A percentile compares a stretch with the other conserved stretches of the same genome.
phyloP scores from a whole-genome alignment of 2,329 filamentous ascomycete species.

The Paraconiothyrium sp. region DNA sequence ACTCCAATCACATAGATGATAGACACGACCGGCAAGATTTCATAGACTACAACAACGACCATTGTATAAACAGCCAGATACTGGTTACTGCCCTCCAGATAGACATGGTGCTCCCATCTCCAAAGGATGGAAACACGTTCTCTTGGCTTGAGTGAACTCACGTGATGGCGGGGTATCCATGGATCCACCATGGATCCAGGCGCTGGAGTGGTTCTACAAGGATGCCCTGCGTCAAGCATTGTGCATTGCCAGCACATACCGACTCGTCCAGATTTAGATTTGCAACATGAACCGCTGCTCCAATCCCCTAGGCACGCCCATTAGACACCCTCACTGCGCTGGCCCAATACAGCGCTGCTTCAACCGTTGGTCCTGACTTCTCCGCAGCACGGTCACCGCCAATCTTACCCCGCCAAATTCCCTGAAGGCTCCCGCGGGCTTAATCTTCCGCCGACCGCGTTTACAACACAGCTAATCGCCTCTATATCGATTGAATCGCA shows the following conservation, averaged over 20 bases:
- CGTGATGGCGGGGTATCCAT: slow-evolving; percentile 18
- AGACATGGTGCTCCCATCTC: background rate
- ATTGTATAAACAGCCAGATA: background rate
- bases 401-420: slow-evolving; percentile 15
- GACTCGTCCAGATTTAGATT: slow-evolving; percentile 31
- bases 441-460: slow-evolving; percentile 9
- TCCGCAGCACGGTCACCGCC: slow-evolving; percentile 14
- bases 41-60: slow-evolving; percentile 1
- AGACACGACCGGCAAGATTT: slow-evolving; percentile 14
- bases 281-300: slow-evolving; percentile 33
- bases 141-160: background rate
- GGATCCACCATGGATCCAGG: no score
- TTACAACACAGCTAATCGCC: background rate
- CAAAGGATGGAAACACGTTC: no score
- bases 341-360: slow-evolving; percentile 24
- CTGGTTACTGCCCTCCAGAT: background rate
- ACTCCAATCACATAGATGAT: slow-evolving; percentile 16
- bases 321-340: slow-evolving; percentile 33
- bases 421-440: slow-evolving; percentile 5
- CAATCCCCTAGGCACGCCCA: slow-evolving; percentile 42
- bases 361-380: slow-evolving; percentile 25
- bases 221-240: slow-evolving; percentile 35
- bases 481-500: background rate
- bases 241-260: slow-evolving; percentile 50
- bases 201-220: slow-evolving; percentile 16